Base-by-base conservation (phyloP, 805 yeast genomes). In the Schwanniomyces sp. region DNA sequence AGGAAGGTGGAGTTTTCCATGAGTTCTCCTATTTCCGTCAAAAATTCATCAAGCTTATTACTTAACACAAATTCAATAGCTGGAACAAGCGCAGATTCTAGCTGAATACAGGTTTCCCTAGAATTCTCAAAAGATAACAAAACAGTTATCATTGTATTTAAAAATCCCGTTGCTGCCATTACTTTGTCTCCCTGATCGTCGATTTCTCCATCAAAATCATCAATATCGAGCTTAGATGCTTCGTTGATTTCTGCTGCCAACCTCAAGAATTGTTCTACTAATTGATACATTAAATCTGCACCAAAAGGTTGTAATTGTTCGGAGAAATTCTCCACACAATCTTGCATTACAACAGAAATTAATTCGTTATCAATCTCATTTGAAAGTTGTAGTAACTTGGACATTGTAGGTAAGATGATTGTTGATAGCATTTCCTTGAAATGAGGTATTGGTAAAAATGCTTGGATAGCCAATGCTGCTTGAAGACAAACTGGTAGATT, bases 281-380 rank as follows among this genome's bases (percentile, higher is more conserved):
- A 69, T 59, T 83, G 79, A 3, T 62, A 61, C 26, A 86, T 79
- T 68, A 60, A 71, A 54, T 74, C 72, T 44, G 61, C 61, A 34
- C 96, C 92, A 64, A 88, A 92, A 14, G 99, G 98, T 47, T 67
- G 94, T 55, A 92, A 75, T 66, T 92, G 95, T 53, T 85, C 88
- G 5, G 96, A 79, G 66, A 86, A 94, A 49, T 80, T 82, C 61
- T 91, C 97, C 27, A 92, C 97, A 62, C 94, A 86, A 58, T 91
- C 97, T 72, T 92, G 98, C 86, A 92, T 90, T 6, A 92, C 96
- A 21, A 86, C 87, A 18, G 96, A 82, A 26, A 94, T 78, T 1
- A 91, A 80, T 61, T 94, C 99, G 48, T 86, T 83, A 58, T 92
- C 99, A 53, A 91, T 82, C 49, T 84, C 84, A 59, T 88, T 85